Conservation (phyloP, 257 asterid genomes). For the Dorcoceras hygrometricum region DNA sequence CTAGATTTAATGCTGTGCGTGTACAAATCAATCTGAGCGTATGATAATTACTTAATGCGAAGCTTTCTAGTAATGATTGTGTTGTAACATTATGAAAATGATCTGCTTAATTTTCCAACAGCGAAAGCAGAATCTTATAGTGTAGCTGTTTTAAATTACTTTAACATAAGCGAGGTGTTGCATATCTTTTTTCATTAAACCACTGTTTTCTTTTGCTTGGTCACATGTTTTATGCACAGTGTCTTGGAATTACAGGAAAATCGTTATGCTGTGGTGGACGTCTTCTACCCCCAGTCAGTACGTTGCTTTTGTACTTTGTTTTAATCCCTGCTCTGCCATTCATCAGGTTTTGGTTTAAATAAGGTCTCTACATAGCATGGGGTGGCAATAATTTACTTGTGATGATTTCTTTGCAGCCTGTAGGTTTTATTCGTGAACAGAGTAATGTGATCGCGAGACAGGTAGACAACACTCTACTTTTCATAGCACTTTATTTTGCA, state of each 20-base stretch:
- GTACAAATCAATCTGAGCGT: background rate
- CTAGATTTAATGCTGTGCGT: no score
- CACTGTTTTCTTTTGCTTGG: constrained; percentile 20
- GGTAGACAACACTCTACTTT: constrained; percentile 43
- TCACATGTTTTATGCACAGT: constrained; percentile 21
- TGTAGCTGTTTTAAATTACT: background rate
- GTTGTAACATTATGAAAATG: background rate
- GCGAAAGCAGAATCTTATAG: background rate
- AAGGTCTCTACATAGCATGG: constrained; percentile 11
- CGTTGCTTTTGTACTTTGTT: constrained; percentile 33
- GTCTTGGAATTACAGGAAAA: constrained; percentile 71
- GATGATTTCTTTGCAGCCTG: constrained; percentile 63
- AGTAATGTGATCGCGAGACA: constrained; percentile 83
- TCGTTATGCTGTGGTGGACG: constrained; percentile 83
- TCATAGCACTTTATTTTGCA: constrained; percentile 10
- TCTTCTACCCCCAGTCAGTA: constrained; percentile 81
- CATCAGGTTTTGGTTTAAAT: constrained; percentile 12
- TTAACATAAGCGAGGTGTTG: no score
- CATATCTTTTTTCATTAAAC: no score
- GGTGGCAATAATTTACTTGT: constrained; percentile 24
- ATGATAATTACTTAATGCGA: background rate
- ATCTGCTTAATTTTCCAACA: background rate
- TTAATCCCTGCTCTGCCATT: constrained; percentile 22
- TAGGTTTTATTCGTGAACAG: constrained; percentile 88
- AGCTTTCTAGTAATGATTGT: background rate